Evolutionary conservation across 495 filamentous ascomycete genomes (phyloP), one percentile per base, ranked within the genome.

Genomic region (Tetracladium setigerum): DNA sequence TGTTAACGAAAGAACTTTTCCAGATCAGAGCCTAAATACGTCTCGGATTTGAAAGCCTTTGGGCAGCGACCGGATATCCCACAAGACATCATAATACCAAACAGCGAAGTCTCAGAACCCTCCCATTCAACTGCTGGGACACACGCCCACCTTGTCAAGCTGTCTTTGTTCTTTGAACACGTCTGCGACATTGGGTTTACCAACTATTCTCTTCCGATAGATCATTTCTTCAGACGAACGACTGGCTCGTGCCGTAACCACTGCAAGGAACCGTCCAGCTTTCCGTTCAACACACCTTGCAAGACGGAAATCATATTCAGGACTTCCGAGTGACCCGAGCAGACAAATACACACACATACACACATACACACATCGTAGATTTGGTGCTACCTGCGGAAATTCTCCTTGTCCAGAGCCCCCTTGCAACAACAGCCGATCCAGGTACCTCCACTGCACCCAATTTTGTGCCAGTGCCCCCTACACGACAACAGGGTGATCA

Each of bases 241-340:
- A 56, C 30, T 59, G 56, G 56, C 53, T 54, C 44, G 56, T 59
- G 56, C 56, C 53, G 44, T 33, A 50, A 44, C 50, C 46, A 49
- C 52, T 59, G 49, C 53, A 56, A 18, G 42, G 41, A 42, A 49
- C 50, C 50, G 53, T 41, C 30, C 13, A 36, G 19, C n/a, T 45
- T n/a, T n/a, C 40, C 45, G 17, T 30, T 47, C 39, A 37, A 34
- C 30, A 47, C 33, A 42, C 15, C 18, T 18, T 12, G 7, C 34
- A 38, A 38, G 33, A 17, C 16, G 48, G 17, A 39, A 38, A 30
- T n/a, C 10, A 40, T 34, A 32, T 8, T 9, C n/a, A 40, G 18
- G 37, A 19, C 14, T 16, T 6, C 14, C 15, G 7, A 19, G 32
- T 24, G 14, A 10, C 36, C 8, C 12, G n/a, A 35, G 14, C 33